These are phyloP conservation scores for Didymella sp. DNA, from an alignment of 2,329 filamentous ascomycete species.

Conservation along the genomic window DNA sequence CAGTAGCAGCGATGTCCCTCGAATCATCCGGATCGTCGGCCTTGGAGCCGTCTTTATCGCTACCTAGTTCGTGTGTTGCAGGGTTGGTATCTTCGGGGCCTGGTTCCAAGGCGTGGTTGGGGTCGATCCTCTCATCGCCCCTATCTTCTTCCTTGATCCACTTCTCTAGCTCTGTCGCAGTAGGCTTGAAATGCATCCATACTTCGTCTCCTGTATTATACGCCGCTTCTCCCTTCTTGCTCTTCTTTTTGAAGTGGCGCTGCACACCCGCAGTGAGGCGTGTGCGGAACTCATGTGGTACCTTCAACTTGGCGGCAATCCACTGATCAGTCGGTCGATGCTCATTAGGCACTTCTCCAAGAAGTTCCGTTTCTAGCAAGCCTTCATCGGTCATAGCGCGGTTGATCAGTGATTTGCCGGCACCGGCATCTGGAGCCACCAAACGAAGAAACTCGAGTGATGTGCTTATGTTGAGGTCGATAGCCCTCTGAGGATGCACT, in stretches of 20 bases:
- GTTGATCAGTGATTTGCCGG: conserved; percentile 55
- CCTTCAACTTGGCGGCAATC: conserved; percentile 64
- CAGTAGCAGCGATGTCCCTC: not conserved
- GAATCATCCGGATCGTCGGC: not conserved
- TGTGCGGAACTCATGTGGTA: conserved; percentile 64
- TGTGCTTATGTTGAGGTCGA: conserved; percentile 68
- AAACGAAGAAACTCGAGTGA: conserved; percentile 67
- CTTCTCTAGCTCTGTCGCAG: conserved; percentile 33
- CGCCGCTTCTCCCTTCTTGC: conserved; percentile 43
- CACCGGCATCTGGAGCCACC: conserved; percentile 51
- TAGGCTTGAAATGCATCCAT: conserved; percentile 59
- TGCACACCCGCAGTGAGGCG: conserved; percentile 57
- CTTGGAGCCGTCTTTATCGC: not conserved
- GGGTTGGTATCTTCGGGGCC: conserved; percentile 6
- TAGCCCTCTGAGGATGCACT: conserved; percentile 67
- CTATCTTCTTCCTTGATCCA: conserved; percentile 34
- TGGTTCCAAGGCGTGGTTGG: conserved; percentile 20
- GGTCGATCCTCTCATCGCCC: conserved; percentile 31
- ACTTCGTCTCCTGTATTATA: conserved; percentile 57
- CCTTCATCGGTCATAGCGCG: conserved; percentile 62
- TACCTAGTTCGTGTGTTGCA: not conserved
- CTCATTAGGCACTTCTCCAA: conserved; percentile 59
- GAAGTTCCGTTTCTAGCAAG: conserved; percentile 55
- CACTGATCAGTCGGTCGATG: conserved; percentile 65
- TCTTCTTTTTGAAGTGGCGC: conserved; percentile 42